phyloP scores from a whole-genome alignment of 2,329 filamentous ascomycete species.

The Acrocalymma vagum region DNA sequence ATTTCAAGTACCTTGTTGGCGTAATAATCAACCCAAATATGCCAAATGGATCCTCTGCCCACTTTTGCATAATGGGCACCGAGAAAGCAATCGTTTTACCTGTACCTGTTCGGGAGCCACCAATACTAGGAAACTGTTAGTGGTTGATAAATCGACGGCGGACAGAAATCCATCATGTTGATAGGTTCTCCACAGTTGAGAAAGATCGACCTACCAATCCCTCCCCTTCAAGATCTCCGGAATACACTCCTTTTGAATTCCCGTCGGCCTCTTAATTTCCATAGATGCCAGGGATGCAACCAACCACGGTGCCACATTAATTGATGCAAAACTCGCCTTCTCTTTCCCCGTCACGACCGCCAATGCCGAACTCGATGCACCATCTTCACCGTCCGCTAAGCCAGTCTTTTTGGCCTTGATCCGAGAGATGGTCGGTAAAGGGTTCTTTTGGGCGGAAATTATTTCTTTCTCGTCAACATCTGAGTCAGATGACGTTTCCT shows the following conservation, averaged over 20 bases:
- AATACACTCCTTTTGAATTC: conserved; percentile 92
- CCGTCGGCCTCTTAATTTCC: conserved; percentile 88
- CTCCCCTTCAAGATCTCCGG: conserved; percentile 89
- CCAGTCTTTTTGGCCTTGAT: conserved; percentile 44
- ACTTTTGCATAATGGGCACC: conserved; percentile 91
- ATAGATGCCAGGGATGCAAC: conserved; percentile 77
- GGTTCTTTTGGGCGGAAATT: conserved; percentile 13
- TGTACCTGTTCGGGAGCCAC: conserved; percentile 91
- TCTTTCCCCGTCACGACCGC: conserved; percentile 21
- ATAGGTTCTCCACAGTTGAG: background rate
- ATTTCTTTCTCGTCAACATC: conserved; percentile 20
- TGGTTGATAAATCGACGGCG: too few relatives aligned
- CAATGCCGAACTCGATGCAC: conserved; percentile 5
- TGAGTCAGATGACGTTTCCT: conserved; percentile 22
- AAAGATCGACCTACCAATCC: conserved; percentile 73
- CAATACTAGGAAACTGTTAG: too few relatives aligned
- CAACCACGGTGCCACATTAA: conserved; percentile 86
- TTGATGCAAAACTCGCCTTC: conserved; percentile 73
- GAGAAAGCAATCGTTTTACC: conserved; percentile 98
- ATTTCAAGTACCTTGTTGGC: too few relatives aligned
- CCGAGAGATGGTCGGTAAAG: conserved; percentile 39
- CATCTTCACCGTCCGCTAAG: too few relatives aligned
- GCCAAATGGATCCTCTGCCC: conserved; percentile 89
- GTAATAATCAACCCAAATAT: conserved; percentile 92
- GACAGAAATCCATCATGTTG: background rate